These are phyloP conservation scores for Scutellaria galericulata DNA, from an alignment of 257 asterid species.

Conservation along the genomic window DNA sequence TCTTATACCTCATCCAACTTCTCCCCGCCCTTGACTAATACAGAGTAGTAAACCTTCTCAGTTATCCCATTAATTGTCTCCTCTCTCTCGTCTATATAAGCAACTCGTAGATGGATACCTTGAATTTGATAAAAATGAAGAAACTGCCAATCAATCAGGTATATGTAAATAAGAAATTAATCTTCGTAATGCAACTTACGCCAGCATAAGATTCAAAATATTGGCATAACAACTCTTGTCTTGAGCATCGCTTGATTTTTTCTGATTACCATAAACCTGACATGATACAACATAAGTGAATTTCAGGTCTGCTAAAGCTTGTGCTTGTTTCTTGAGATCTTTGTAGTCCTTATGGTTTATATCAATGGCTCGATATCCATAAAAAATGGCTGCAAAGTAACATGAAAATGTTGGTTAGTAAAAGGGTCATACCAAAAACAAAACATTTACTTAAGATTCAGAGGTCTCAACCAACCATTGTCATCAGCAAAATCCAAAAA, in stretches of 20 bases:
- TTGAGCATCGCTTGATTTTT: constrained; percentile 72
- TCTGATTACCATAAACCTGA: constrained; percentile 94
- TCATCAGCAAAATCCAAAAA: constrained; percentile 89
- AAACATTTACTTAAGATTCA: constrained; percentile 9
- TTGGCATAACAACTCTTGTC: constrained; percentile 80
- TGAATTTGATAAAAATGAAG: constrained; percentile 24
- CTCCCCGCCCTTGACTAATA: constrained; percentile 94
- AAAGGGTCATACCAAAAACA: not conserved
- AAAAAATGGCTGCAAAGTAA: constrained; percentile 67
- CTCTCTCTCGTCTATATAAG: constrained; percentile 95
- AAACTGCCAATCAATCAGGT: constrained; percentile 28
- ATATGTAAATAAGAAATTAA: not conserved
- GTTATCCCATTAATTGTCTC: constrained; percentile 58
- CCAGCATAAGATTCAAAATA: constrained; percentile 89
- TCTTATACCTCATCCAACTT: constrained; percentile 90
- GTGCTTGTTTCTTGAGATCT: constrained; percentile 66
- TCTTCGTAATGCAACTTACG: constrained; percentile 59
- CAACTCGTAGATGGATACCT: constrained; percentile 97
- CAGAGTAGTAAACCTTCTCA: constrained; percentile 84
- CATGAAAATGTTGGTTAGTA: constrained; percentile 19
- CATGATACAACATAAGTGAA: constrained; percentile 98
- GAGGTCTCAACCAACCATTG: constrained; percentile 61
- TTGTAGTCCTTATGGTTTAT: constrained; percentile 53
- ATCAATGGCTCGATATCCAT: constrained; percentile 82
- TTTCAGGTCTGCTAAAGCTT: constrained; percentile 95